These are phyloP conservation scores for Venustampulla echinocandica DNA, from an alignment of 495 filamentous ascomycete genomes.

Conservation along the genomic window DNA sequence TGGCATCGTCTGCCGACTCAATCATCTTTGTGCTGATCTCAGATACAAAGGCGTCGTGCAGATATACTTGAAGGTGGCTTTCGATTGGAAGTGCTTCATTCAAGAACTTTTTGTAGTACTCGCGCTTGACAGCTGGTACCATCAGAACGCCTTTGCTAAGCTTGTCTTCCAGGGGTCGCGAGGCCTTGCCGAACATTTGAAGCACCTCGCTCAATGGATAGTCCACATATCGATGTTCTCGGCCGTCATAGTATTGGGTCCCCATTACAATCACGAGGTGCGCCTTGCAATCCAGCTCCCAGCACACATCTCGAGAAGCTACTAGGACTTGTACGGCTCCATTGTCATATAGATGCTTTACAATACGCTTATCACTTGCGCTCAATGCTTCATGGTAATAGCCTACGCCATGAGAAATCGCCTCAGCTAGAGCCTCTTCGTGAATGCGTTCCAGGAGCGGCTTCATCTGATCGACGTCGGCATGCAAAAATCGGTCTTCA, in stretches of 20 bases:
- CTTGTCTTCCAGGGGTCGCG: conserved; percentile 69
- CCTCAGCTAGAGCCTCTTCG: conserved; percentile 79
- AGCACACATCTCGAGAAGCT: conserved; percentile 90
- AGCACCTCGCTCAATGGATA: conserved; percentile 93
- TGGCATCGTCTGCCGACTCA: conserved; percentile 89
- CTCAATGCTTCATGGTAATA: conserved; percentile 94
- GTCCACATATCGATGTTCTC: conserved; percentile 95
- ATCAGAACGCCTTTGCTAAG: conserved; percentile 84
- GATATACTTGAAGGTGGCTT: conserved; percentile 80
- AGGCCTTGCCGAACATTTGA: conserved; percentile 98
- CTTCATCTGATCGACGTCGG: conserved; percentile 68
- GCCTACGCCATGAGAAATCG: conserved; percentile 90
- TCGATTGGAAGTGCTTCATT: conserved; percentile 94
- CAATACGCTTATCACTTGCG: conserved; percentile 83
- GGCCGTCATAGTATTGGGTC: conserved; percentile 96
- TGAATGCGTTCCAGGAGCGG: conserved; percentile 73
- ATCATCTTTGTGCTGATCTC: conserved; percentile 94
- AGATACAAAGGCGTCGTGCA: conserved; percentile 94
- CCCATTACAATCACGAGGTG: conserved; percentile 95
- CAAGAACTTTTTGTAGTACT: conserved; percentile 98
- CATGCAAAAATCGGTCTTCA: conserved; percentile 87
- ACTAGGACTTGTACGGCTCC: conserved; percentile 91
- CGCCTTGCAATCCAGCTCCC: conserved; percentile 83
- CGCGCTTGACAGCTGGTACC: conserved; percentile 85
- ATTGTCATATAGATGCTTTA: conserved; percentile 79